phyloP scores from a whole-genome alignment of 2,329 filamentous ascomycete genomes.

The Ilyonectria destructans region DNA sequence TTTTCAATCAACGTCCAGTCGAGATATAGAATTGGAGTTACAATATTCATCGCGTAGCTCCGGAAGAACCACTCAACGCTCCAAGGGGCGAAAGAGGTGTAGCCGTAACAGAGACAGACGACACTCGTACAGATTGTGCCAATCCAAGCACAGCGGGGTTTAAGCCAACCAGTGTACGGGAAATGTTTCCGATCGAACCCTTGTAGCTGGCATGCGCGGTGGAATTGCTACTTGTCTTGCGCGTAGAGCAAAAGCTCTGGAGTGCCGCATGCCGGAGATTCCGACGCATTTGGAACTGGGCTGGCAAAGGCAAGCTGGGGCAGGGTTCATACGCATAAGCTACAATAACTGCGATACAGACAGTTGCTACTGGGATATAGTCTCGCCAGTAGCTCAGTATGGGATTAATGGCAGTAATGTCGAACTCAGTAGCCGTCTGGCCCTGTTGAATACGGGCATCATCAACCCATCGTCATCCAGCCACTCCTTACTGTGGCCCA shows the following conservation, averaged over 20 bases:
- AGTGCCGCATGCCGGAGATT: too few relatives aligned
- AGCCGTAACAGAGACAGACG: conserved; percentile 67
- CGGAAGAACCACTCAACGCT: conserved; percentile 61
- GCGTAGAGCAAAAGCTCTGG: too few relatives aligned
- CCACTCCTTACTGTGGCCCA: too few relatives aligned
- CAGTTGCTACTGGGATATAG: not conserved
- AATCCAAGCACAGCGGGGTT: too few relatives aligned
- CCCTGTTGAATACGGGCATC: not conserved
- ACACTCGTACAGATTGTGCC: conserved; percentile 37
- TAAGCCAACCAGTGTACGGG: too few relatives aligned
- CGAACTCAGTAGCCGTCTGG: not conserved
- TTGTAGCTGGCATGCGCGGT: too few relatives aligned
- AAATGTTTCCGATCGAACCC: too few relatives aligned
- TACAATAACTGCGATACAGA: not conserved
- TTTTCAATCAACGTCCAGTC: conserved; percentile 75
- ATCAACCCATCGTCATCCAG: not conserved
- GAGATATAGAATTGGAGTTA: conserved; percentile 67
- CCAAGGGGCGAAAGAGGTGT: conserved; percentile 66
- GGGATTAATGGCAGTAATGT: too few relatives aligned
- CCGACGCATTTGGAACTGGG: too few relatives aligned
- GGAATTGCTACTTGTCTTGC: not conserved
- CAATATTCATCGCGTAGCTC: conserved; percentile 70
- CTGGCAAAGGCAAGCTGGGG: too few relatives aligned
- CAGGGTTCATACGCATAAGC: not conserved
- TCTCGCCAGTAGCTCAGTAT: not conserved